Conservation (phyloP, 208 protist genomes). For the Trypanosoma cruzi region DNA sequence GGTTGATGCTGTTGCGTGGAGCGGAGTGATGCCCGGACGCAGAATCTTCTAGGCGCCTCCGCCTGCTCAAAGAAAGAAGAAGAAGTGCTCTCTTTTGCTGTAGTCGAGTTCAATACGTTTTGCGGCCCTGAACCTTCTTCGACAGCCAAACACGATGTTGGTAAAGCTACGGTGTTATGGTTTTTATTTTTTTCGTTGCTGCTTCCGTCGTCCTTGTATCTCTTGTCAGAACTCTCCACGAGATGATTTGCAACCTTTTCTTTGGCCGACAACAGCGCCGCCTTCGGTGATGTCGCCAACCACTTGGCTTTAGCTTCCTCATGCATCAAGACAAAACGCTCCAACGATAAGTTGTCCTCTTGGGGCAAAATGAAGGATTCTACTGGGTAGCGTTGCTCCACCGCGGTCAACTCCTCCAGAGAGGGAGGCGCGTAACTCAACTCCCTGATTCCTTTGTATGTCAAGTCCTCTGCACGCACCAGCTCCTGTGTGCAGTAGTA, state of each 20-base stretch:
- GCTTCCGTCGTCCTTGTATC: neutral
- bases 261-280: conserved; percentile 36
- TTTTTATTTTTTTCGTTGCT: neutral
- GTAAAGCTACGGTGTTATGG: neutral
- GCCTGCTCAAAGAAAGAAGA: neutral
- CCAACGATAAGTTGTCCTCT: conserved; percentile 71
- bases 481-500: conserved; percentile 71
- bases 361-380: conserved; percentile 80
- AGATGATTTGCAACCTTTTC: conserved; percentile 41
- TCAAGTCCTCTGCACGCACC: conserved; percentile 42
- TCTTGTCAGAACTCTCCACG: neutral
- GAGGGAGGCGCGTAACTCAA: conserved; percentile 88
- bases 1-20: neutral
- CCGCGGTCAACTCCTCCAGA: conserved; percentile 50
- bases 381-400: conserved; percentile 76
- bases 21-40: conserved; percentile 17
- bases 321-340: conserved; percentile 65
- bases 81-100: neutral
- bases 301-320: conserved; percentile 49
- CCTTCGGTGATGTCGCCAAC: conserved; percentile 28
- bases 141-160: neutral
- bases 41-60: neutral
- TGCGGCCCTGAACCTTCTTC: neutral
- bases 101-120: neutral
- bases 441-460: conserved; percentile 50